Base-by-base conservation (phyloP, 306 rosid genomes). In the Dicorynia guianensis region DNA sequence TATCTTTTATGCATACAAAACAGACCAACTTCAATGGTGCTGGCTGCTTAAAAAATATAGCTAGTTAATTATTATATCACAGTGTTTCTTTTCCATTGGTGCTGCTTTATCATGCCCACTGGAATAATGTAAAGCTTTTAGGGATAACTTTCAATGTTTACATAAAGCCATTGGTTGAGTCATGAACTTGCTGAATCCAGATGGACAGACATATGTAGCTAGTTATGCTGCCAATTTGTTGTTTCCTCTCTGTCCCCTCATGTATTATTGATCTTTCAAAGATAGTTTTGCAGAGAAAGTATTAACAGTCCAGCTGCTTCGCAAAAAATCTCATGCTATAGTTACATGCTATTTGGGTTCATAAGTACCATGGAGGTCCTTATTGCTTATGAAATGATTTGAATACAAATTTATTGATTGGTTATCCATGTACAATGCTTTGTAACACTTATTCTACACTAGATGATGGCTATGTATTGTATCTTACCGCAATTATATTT, bases 361-460 rank as follows among this genome's bases (percentile, higher is more conserved):
- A 19, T 67, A 62, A 40, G 18, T 60, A 30, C 3, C 5, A 18
- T 30, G 35, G 53, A 43, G 43, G 36, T 48, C 43, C 69, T 53
- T 15, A 20, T 42, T 43, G 38, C 49, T 62, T 18, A 63, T 25
- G 34, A 69, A 8, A 6, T 11, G 19, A 68, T 39, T 60, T 38
- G 58, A 11, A 39, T 58, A 36, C 15, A 78, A 56, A 40, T 17
- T 8, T 44, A 17, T 50, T 42, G 18, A 25, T 53, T 52, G 18
- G 30, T 43, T 72, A 54, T 66, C 40, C 71, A 10, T 67, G 57
- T 48, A 38, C 57, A 47, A 49, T 55, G 33, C 43, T 57, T 11
- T 58, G 18, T 36, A 69, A 55, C 47, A 15, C 35, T 83, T 69
- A 35, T 50, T 67, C 74, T 35, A 69, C 17, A 25, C 46, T 57